These are phyloP conservation scores for Glomus cerebriforme DNA, from an alignment of 192 early-diverging fungal genomes.

Conservation along the genomic window DNA sequence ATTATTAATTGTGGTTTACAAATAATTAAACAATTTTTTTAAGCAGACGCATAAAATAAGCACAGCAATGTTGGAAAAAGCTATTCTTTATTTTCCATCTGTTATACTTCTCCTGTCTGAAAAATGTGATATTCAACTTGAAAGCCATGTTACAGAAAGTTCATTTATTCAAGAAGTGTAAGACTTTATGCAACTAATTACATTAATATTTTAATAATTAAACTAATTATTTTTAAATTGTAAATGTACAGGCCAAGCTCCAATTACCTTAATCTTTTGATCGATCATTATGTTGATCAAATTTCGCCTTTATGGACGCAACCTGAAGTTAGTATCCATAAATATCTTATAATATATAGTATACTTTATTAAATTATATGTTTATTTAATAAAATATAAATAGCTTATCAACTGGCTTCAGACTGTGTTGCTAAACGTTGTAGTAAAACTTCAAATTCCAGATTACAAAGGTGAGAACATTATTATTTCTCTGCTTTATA, in stretches of 20 bases:
- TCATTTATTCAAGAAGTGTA: constrained; percentile 52
- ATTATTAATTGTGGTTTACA: neutral
- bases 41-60: constrained; percentile 42
- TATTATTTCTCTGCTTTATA: neutral
- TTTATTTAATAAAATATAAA: constrained; percentile 35
- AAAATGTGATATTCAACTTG: constrained; percentile 64
- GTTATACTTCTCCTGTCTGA: constrained; percentile 63
- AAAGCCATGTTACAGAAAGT: constrained; percentile 52
- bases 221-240: constrained; percentile 14
- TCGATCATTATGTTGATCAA: constrained; percentile 75
- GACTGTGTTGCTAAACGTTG: neutral
- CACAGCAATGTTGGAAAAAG: constrained; percentile 60
- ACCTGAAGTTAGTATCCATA: constrained; percentile 56
- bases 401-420: constrained; percentile 51
- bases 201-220: neutral
- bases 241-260: constrained; percentile 10
- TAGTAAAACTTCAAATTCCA: constrained; percentile 16
- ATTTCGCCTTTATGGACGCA: constrained; percentile 81
- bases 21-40: constrained; percentile 21
- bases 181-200: neutral
- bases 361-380: neutral
- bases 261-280: constrained; percentile 61
- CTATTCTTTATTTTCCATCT: constrained; percentile 74
- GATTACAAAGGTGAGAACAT: neutral
- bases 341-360: neutral